A percentile compares a stretch with the other conserved stretches of the same genome.
phyloP scores from a whole-genome alignment of 2,329 filamentous ascomycete genomes.

The Chaetoscypha palmicola region DNA sequence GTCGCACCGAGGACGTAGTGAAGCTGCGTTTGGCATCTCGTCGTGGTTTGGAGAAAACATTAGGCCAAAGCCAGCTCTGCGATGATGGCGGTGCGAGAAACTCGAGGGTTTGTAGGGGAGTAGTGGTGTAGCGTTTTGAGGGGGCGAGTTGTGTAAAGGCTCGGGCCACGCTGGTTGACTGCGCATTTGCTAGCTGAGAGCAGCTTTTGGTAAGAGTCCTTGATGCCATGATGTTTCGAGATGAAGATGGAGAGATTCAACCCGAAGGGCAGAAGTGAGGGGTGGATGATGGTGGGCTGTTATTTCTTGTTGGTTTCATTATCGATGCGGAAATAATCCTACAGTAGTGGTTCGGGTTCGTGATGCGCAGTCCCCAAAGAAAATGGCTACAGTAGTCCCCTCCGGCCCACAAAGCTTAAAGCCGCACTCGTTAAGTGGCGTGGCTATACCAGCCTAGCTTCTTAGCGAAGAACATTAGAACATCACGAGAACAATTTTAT shows the following conservation, averaged over 20 bases:
- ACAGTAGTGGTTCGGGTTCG: too few relatives aligned
- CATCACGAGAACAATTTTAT: too few relatives aligned
- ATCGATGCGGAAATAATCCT: too few relatives aligned
- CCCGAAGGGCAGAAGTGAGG: neutral
- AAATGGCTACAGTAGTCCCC: too few relatives aligned
- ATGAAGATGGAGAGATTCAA: too few relatives aligned
- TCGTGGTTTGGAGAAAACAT: neutral
- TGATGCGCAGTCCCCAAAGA: too few relatives aligned
- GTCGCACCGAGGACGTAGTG: conserved; percentile 13
- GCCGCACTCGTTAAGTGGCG: too few relatives aligned
- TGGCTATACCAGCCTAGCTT: too few relatives aligned
- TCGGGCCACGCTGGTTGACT: conserved; percentile 20
- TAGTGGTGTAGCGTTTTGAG: conserved; percentile 16
- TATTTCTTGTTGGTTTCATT: too few relatives aligned
- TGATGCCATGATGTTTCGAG: conserved; percentile 29
- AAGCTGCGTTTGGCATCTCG: conserved; percentile 17
- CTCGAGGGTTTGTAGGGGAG: conserved; percentile 24
- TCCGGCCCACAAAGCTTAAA: too few relatives aligned
- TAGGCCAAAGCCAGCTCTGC: neutral
- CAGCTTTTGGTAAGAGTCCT: conserved; percentile 21
- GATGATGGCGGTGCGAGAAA: conserved; percentile 25
- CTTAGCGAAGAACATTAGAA: too few relatives aligned
- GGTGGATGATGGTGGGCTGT: neutral
- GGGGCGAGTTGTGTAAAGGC: conserved; percentile 26
- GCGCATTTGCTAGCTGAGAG: conserved; percentile 13